Percentiles rank a stretch among this genome's conserved stretches.
phyloP scores from a whole-genome alignment of 176 grass and related monocot genomes.

The Bolboschoenus planiculmis region DNA sequence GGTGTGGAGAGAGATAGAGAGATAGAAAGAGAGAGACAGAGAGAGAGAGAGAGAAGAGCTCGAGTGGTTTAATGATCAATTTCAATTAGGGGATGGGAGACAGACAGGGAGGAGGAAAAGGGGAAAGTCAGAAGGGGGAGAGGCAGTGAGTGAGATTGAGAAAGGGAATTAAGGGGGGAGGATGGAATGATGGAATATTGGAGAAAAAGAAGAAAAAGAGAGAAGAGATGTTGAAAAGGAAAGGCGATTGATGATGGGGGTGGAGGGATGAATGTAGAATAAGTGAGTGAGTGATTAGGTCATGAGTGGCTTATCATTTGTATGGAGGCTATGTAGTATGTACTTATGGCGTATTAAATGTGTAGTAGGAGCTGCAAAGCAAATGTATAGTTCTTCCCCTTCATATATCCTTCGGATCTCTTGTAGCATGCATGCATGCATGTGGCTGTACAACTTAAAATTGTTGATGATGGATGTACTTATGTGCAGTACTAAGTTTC shows the following conservation, averaged over 20 bases:
- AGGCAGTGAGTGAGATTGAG: slow-evolving; percentile 14
- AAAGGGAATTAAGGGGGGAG: background rate
- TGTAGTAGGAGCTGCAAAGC: background rate
- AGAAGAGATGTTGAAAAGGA: slow-evolving; percentile 24
- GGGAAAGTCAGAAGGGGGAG: slow-evolving; percentile 42
- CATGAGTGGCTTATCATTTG: slow-evolving; percentile 98
- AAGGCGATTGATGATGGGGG: slow-evolving; percentile 48
- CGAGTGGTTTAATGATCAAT: background rate
- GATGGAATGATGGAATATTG: slow-evolving; percentile 40
- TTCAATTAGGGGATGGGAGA: slow-evolving; percentile 24
- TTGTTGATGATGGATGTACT: background rate
- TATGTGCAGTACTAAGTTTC: too few species aligned
- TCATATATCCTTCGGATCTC: background rate
- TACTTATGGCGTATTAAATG: slow-evolving; percentile 13
- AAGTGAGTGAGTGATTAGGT: slow-evolving; percentile 62
- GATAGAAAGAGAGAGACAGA: slow-evolving; percentile 21
- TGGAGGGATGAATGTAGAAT: slow-evolving; percentile 41
- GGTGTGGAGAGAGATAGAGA: slow-evolving; percentile 21
- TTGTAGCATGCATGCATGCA: background rate
- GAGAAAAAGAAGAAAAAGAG: slow-evolving; percentile 20
- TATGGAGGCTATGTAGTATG: slow-evolving; percentile 5
- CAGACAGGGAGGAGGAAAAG: slow-evolving; percentile 32
- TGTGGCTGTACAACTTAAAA: background rate
- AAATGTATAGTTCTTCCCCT: background rate
- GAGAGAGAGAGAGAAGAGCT: slow-evolving; percentile 25